These are phyloP conservation scores for Juglanconis oblonga DNA, from an alignment of 2,329 filamentous ascomycete species.

Conservation along the genomic window DNA sequence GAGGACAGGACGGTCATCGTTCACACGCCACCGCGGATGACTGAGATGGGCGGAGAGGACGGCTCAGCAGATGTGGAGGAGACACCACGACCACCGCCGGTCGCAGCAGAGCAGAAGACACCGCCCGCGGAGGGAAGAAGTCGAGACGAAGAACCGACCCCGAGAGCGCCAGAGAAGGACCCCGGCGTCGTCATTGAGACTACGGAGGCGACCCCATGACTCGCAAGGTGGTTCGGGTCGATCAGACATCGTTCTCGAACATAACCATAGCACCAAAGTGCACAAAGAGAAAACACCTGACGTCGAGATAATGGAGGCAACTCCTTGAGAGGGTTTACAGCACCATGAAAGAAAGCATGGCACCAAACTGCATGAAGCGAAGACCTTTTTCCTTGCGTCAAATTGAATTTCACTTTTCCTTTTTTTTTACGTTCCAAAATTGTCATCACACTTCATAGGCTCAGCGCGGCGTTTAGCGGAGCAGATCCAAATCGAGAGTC, in stretches of 20 bases:
- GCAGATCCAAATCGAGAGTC: not conserved
- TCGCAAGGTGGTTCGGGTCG: not conserved
- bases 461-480: constrained; percentile 18
- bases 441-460: constrained; percentile 9
- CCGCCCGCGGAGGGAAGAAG: constrained; percentile 19
- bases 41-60: constrained; percentile 20
- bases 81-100: constrained; percentile 39
- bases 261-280: not conserved
- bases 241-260: not conserved
- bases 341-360: not conserved
- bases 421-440: not conserved
- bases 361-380: not conserved
- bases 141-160: constrained; percentile 39
- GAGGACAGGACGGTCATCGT: constrained; percentile 20
- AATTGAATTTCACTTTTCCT: not conserved
- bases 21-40: constrained; percentile 29
- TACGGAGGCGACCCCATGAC: not conserved
- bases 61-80: constrained; percentile 33
- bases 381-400: constrained; percentile 13
- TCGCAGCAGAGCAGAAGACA: constrained; percentile 11
- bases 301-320: constrained; percentile 6
- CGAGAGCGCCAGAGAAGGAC: constrained; percentile 30
- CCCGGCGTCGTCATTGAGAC: constrained; percentile 1
- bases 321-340: not conserved
- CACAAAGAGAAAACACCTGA: not conserved